Conservation (phyloP, 208 protist genomes). For the Baffinella frigidus region DNA sequence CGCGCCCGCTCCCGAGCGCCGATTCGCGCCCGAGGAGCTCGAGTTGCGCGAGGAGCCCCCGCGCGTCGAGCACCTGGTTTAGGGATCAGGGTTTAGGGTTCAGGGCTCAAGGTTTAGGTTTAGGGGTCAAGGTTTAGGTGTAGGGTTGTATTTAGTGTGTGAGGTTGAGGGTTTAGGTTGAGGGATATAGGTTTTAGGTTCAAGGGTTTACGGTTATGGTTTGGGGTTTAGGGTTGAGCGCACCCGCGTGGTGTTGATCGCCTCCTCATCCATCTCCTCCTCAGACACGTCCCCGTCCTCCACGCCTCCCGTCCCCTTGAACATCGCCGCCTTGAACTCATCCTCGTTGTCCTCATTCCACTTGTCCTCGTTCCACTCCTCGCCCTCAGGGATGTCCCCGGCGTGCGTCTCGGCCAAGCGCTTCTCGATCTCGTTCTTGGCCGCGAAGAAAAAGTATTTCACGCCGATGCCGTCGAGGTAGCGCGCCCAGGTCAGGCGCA, state of each 20-base stretch:
- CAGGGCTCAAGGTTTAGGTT: no score
- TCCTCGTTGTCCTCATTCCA: no score
- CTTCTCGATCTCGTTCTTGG: background rate
- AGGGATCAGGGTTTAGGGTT: background rate
- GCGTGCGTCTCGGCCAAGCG: background rate
- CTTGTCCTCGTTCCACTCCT: constrained; percentile 62
- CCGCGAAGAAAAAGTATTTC: constrained; percentile 42
- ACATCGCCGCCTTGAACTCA: no score
- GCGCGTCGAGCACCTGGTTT: constrained; percentile 10
- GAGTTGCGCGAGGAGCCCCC: background rate
- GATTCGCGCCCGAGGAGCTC: background rate
- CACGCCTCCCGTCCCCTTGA: background rate
- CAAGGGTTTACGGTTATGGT: no score
- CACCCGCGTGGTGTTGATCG: no score
- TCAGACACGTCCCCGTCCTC: background rate
- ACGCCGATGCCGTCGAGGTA: background rate
- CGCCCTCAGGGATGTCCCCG: background rate
- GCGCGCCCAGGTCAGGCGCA: background rate
- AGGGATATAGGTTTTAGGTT: no score
- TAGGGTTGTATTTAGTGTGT: no score
- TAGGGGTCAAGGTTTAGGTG: no score
- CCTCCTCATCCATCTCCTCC: constrained; percentile 20
- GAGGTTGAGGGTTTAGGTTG: no score
- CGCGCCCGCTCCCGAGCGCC: background rate
- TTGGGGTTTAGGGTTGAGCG: no score